Percentiles rank a stretch among this genome's conserved stretches.
phyloP scores from a whole-genome alignment of 352 stramenopile species.

The Phytophthora sp. region DNA sequence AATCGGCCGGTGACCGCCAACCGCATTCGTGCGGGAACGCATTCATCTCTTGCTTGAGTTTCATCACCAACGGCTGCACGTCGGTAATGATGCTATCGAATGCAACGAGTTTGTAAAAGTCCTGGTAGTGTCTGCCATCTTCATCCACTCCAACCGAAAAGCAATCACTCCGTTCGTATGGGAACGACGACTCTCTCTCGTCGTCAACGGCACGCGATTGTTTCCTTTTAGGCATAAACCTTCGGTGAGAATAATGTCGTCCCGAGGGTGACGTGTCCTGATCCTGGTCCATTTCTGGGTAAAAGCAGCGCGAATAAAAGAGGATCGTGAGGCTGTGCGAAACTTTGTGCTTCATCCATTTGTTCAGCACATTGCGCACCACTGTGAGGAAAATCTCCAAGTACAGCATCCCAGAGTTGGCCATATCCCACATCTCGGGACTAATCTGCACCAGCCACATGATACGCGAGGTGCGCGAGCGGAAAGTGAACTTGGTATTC shows the following conservation, averaged over 20 bases:
- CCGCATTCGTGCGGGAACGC: slow-evolving; percentile 72
- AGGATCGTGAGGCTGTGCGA: slow-evolving; percentile 93
- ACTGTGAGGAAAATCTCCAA: slow-evolving; percentile 90
- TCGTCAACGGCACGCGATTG: slow-evolving; percentile 26
- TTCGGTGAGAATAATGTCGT: slow-evolving; percentile 18
- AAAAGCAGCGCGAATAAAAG: slow-evolving; percentile 92
- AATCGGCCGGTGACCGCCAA: slow-evolving; percentile 58
- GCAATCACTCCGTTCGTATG: slow-evolving; percentile 64
- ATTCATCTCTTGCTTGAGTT: slow-evolving; percentile 84
- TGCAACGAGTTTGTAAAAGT: slow-evolving; percentile 87
- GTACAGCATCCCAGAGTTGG: slow-evolving; percentile 90
- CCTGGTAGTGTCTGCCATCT: slow-evolving; percentile 79
- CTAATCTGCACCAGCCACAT: slow-evolving; percentile 98
- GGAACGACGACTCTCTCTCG: slow-evolving; percentile 61
- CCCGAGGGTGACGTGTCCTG: slow-evolving; percentile 29
- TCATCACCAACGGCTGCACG: slow-evolving; percentile 67
- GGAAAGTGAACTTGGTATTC: slow-evolving; percentile 97
- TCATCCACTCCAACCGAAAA: slow-evolving; percentile 80
- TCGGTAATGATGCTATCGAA: slow-evolving; percentile 79
- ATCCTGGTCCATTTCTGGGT: slow-evolving; percentile 72
- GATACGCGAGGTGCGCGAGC: slow-evolving; percentile 94
- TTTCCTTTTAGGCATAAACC: slow-evolving; percentile 30
- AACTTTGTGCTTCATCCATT: slow-evolving; percentile 92
- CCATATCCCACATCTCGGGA: slow-evolving; percentile 94
- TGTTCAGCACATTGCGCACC: slow-evolving; percentile 82